Evolutionary conservation across 306 rosid species (phyloP).

Genomic region (Vicia sativa): DNA sequence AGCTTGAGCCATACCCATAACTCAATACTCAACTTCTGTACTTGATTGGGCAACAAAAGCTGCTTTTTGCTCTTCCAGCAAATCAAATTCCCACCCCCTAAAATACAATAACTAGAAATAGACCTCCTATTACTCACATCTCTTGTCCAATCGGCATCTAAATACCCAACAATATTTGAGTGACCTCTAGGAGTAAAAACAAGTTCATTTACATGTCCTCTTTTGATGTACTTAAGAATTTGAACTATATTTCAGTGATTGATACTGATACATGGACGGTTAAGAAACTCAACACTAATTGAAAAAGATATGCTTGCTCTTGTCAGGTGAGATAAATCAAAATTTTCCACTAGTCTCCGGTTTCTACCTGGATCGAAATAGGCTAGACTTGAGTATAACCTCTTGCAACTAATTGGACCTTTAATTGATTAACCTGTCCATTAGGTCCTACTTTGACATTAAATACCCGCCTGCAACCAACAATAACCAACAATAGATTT

Average conservation of each 20-base stretch:
- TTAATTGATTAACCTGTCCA: no score
- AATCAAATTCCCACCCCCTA: not conserved
- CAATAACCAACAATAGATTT: no score
- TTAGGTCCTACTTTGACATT: no score
- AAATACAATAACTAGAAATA: not conserved
- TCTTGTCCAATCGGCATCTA: not conserved
- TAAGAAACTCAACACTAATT: no score
- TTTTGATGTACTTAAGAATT: not conserved
- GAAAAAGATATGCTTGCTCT: not conserved
- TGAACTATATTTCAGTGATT: not conserved
- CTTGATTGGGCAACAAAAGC: not conserved
- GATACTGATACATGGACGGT: not conserved
- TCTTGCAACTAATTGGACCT: no score
- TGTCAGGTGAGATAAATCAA: not conserved
- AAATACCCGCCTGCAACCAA: no score
- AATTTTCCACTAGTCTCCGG: not conserved
- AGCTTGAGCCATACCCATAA: not conserved
- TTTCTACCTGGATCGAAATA: not conserved
- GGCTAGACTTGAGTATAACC: no score
- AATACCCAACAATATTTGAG: not conserved
- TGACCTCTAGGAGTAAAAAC: not conserved
- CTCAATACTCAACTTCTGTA: not conserved
- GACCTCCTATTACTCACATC: not conserved
- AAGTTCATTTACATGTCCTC: not conserved
- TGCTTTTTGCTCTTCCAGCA: not conserved